Evolutionary conservation across 2,329 filamentous ascomycete species (phyloP).

Genomic region (Simplicillium aogashimaense): DNA sequence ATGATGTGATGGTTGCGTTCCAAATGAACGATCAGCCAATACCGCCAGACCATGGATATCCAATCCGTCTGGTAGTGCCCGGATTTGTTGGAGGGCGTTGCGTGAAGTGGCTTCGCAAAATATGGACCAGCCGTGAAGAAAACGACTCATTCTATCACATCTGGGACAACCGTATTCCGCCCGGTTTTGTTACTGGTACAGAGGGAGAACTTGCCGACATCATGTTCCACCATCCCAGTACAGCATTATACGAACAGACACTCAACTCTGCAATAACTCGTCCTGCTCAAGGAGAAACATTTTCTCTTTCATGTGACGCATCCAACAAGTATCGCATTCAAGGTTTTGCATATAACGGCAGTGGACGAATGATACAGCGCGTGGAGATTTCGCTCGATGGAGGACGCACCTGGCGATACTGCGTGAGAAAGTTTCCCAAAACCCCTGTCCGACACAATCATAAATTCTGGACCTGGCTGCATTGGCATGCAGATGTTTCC

Average conservation of each 20-base stretch:
- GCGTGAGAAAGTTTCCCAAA: slow-evolving; percentile 27
- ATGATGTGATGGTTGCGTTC: slow-evolving; percentile 38
- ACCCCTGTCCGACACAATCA: slow-evolving; percentile 35
- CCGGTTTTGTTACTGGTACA: slow-evolving; percentile 35
- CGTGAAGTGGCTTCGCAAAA: slow-evolving; percentile 35
- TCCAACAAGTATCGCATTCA: slow-evolving; percentile 30
- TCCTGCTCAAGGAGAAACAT: slow-evolving; percentile 33
- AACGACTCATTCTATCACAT: slow-evolving; percentile 36
- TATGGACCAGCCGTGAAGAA: slow-evolving; percentile 30
- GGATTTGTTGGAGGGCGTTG: slow-evolving; percentile 32
- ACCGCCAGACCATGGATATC: slow-evolving; percentile 34
- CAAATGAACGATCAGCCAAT: slow-evolving; percentile 33
- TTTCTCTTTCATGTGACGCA: slow-evolving; percentile 24
- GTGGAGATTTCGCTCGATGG: slow-evolving; percentile 38
- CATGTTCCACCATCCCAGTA: slow-evolving; percentile 37
- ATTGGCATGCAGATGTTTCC: slow-evolving; percentile 39
- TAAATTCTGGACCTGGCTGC: slow-evolving; percentile 42
- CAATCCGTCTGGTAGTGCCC: slow-evolving; percentile 27
- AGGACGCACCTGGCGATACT: slow-evolving; percentile 29
- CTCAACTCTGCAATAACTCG: slow-evolving; percentile 36
- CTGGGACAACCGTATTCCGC: slow-evolving; percentile 42
- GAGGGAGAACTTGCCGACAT: slow-evolving; percentile 34
- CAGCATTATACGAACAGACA: slow-evolving; percentile 36
- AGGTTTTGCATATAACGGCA: slow-evolving; percentile 39
- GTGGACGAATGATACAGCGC: slow-evolving; percentile 35